These are phyloP conservation scores for Suillus fuscotomentosus DNA, from an alignment of 768 basidiomycete species.

Conservation along the genomic window DNA sequence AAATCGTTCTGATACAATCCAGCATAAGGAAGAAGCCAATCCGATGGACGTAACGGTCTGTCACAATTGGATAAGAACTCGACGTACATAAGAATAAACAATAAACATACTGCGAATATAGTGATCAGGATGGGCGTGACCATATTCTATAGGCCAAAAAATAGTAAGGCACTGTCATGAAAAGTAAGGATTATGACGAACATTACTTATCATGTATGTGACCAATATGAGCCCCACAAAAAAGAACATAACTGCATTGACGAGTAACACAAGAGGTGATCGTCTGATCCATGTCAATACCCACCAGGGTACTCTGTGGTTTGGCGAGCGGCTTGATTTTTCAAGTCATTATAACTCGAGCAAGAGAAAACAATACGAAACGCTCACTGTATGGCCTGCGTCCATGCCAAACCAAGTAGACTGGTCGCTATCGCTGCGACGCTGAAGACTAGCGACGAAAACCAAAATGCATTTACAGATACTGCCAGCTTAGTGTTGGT, in stretches of 20 bases:
- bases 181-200: slow-evolving; percentile 26
- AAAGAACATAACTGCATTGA: slow-evolving; percentile 81
- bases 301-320: slow-evolving; percentile 58
- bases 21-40: slow-evolving; percentile 48
- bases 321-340: slow-evolving; percentile 46
- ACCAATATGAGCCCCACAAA: slow-evolving; percentile 77
- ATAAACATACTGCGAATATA: slow-evolving; percentile 52
- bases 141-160: slow-evolving; percentile 37
- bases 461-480: slow-evolving; percentile 42
- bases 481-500: slow-evolving; percentile 24
- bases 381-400: slow-evolving; percentile 44
- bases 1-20: slow-evolving; percentile 53
- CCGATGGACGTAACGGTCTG: slow-evolving; percentile 39
- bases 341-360: slow-evolving; percentile 16
- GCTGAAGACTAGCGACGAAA: slow-evolving; percentile 45
- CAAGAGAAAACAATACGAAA: background rate
- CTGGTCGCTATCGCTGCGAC: slow-evolving; percentile 43
- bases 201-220: slow-evolving; percentile 70
- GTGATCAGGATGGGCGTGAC: slow-evolving; percentile 74
- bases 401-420: slow-evolving; percentile 42
- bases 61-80: slow-evolving; percentile 11
- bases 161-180: slow-evolving; percentile 14
- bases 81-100: slow-evolving; percentile 1
- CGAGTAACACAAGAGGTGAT: slow-evolving; percentile 79
- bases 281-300: slow-evolving; percentile 83